Evolutionary conservation across 2,329 filamentous ascomycete species (phyloP).

Genomic region (Aspergillus terreus): DNA sequence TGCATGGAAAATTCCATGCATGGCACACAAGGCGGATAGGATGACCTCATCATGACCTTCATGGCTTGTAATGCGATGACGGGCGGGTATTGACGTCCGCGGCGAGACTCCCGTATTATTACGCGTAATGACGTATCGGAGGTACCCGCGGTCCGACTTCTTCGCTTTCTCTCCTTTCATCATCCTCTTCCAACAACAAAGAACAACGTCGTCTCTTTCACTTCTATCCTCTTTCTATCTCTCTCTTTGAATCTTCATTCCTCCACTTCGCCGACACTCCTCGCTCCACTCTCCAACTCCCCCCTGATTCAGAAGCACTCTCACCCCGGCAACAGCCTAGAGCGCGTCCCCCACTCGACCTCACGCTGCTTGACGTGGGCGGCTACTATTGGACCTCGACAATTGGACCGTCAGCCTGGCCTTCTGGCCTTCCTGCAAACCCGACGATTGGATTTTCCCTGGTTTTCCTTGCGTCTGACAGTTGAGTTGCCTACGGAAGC

Average conservation of each 20-base stretch:
- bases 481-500: background rate
- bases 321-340: conserved; percentile 5
- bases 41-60: conserved; percentile 20
- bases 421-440: background rate
- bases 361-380: conserved; percentile 20
- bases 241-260: conserved; percentile 9
- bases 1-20: background rate
- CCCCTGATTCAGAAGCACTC: background rate
- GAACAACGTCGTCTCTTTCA: background rate
- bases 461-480: conserved; percentile 10
- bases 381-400: conserved; percentile 18
- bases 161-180: conserved; percentile 6
- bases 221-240: conserved; percentile 2
- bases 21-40: background rate
- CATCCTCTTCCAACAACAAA: background rate
- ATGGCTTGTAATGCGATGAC: conserved; percentile 6
- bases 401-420: conserved; percentile 4
- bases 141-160: conserved; percentile 3
- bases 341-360: conserved; percentile 14
- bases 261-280: conserved; percentile 9
- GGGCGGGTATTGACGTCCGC: background rate
- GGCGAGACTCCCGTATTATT: conserved; percentile 1
- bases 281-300: background rate
- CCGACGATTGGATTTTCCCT: background rate
- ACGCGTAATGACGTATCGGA: background rate